Evolutionary conservation across 306 rosid species (phyloP).

Genomic region (Ochetophila trinervis): DNA sequence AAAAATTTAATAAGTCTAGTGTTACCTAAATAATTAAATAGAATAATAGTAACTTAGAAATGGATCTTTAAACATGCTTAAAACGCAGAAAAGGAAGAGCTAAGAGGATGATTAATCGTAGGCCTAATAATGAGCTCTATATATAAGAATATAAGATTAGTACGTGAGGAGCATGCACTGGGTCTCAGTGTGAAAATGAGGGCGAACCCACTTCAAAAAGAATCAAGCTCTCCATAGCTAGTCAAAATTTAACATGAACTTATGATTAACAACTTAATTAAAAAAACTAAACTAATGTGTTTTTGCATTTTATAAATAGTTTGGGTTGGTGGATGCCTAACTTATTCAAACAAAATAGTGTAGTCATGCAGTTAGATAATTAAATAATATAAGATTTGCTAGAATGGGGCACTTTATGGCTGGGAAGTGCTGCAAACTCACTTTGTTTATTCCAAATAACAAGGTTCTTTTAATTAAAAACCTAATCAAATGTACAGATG

Average conservation of each 20-base stretch:
- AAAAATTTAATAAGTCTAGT: too few species aligned
- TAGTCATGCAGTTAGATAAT: conserved; percentile 22
- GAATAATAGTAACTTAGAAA: background rate
- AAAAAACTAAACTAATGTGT: background rate
- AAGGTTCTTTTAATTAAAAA: too few species aligned
- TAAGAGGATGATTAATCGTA: conserved; percentile 32
- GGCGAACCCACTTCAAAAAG: conserved; percentile 39
- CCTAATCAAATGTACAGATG: background rate
- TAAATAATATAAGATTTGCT: conserved; percentile 6
- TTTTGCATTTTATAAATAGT: background rate
- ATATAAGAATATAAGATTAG: conserved; percentile 28
- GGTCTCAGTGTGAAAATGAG: conserved; percentile 18
- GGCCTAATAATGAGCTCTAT: conserved; percentile 43
- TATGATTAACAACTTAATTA: conserved; percentile 21
- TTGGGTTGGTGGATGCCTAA: conserved; percentile 27
- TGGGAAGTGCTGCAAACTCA: conserved; percentile 19
- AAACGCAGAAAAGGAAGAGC: conserved; percentile 5
- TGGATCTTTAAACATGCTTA: conserved; percentile 13
- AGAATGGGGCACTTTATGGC: conserved; percentile 18
- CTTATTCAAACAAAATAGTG: conserved; percentile 14
- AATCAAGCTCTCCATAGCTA: conserved; percentile 22
- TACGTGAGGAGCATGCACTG: conserved; percentile 54
- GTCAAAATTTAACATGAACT: conserved; percentile 42
- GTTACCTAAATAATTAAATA: too few species aligned
- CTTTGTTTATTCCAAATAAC: too few species aligned